Evolutionary conservation across 2,329 filamentous ascomycete species (phyloP).

Genomic region (Pyrenochaeta sp.): DNA sequence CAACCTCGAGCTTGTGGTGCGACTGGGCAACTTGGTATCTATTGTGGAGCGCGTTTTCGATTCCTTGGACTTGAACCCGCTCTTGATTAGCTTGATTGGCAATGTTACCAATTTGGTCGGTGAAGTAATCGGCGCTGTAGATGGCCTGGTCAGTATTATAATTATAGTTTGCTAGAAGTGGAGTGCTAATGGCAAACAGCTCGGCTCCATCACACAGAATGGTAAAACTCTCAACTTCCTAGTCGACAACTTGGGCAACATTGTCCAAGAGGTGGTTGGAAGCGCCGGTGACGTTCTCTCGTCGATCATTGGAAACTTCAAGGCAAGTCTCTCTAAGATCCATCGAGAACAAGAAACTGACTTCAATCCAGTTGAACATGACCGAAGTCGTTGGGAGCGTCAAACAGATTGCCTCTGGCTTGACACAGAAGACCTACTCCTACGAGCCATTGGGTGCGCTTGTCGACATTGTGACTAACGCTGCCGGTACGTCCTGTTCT

Average conservation of each 20-base stretch:
- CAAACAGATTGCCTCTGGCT: constrained; percentile 47
- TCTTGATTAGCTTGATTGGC: constrained; percentile 65
- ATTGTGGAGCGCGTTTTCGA: constrained; percentile 68
- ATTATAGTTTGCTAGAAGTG: not conserved
- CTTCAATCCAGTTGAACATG: constrained; percentile 58
- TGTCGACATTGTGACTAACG: constrained; percentile 64
- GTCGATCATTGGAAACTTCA: constrained; percentile 65
- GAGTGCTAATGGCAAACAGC: constrained; percentile 22
- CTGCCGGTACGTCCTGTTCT: constrained; percentile 39
- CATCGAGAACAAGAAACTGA: constrained; percentile 3
- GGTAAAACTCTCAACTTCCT: constrained; percentile 63
- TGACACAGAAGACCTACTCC: constrained; percentile 61
- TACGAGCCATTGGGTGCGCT: constrained; percentile 60
- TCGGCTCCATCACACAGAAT: constrained; percentile 66
- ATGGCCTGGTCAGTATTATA: constrained; percentile 53
- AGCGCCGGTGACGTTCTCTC: constrained; percentile 55
- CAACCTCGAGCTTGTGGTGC: constrained; percentile 65
- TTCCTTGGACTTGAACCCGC: constrained; percentile 66
- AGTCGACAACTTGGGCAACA: constrained; percentile 69
- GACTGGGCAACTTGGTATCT: constrained; percentile 66
- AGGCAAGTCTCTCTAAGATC: constrained; percentile 25
- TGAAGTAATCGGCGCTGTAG: constrained; percentile 63
- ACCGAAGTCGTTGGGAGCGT: constrained; percentile 54
- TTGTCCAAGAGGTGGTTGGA: constrained; percentile 65
- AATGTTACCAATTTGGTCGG: constrained; percentile 62